Conservation (phyloP, 73 alveolate species). For the Uronychia binucleata region DNA sequence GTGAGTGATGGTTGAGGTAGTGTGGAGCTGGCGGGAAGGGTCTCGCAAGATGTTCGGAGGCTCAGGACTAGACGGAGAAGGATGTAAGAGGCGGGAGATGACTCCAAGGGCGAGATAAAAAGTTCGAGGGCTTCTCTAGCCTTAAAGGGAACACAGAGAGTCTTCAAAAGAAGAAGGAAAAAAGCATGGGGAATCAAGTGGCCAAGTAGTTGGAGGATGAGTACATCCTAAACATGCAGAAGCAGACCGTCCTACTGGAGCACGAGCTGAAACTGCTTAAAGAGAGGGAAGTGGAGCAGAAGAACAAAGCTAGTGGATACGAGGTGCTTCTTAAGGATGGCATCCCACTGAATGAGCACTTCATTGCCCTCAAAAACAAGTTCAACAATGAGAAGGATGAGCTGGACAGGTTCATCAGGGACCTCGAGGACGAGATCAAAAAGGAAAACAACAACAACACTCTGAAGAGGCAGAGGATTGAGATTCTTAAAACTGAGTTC, state of each 20-base stretch:
- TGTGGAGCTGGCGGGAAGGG: too few species aligned
- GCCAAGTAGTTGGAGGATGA: conserved; percentile 73
- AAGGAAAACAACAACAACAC: conserved; percentile 49
- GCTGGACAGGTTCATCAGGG: conserved; percentile 58
- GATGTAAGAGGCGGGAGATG: neutral
- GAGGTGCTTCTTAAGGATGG: conserved; percentile 85
- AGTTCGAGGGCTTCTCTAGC: conserved; percentile 64
- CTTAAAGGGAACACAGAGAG: conserved; percentile 35
- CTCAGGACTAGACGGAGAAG: neutral
- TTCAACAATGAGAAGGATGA: conserved; percentile 77
- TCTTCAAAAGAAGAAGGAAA: conserved; percentile 18
- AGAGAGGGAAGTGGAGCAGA: conserved; percentile 83
- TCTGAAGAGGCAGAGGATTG: conserved; percentile 67
- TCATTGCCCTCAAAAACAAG: conserved; percentile 81
- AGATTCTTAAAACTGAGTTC: conserved; percentile 62
- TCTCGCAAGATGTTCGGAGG: too few species aligned
- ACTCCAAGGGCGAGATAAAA: conserved; percentile 37
- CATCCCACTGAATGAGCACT: conserved; percentile 81
- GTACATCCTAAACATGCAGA: conserved; percentile 76
- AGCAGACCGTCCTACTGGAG: conserved; percentile 76
- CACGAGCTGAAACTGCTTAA: conserved; percentile 80
- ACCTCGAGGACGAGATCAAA: conserved; percentile 73
- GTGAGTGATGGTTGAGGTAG: too few species aligned
- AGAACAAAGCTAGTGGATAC: conserved; percentile 80
- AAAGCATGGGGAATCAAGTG: conserved; percentile 14